Evolutionary conservation across 768 basidiomycete genomes (phyloP), one percentile per base, ranked within the genome.

Genomic region (Grammothele lineata): DNA sequence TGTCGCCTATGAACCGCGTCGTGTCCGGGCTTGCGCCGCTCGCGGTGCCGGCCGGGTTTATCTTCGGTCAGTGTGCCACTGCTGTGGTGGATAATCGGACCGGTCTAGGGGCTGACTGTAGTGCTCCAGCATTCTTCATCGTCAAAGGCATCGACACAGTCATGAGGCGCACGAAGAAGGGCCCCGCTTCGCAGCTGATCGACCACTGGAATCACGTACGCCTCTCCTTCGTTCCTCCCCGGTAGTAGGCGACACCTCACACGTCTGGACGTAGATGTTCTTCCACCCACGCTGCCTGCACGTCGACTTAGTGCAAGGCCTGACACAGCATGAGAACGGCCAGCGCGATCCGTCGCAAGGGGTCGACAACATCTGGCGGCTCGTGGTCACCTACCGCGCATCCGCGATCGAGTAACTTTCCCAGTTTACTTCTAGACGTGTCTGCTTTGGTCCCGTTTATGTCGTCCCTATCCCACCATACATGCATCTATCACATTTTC

Each of bases 191-290:
- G 11, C 64, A 75, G 17, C 43, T 74, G 1, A 58, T 80, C 14
- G 71, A 74, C 42, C 60, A 63, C 43, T 80, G 78, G 78, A 80
- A 80, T 47, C 67, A 74, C 35, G 78, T 78, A 18, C 40, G 70
- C 59, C 17, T 5, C 10, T 7, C 9, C 18, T 8, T 36, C 17
- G 8, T 7, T 7, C 8, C 35, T 36, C 15, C 8, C 17, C n/a
- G 15, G 10, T 24, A 27, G 9, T 7, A 6, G 35, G 12, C 8
- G 18, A 17, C 6, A 8, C 8, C 35, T 36, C 9, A 36, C 35
- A n/a, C 8, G 6, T 17, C 18, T 21, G 25, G 4, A 15, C 6
- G n/a, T 43, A 60, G 59, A 43, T 51, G 23, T 62, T 60, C 56
- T 60, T 60, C 43, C 51, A 56, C 26, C 55, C 57, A 3, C 43